Evolutionary conservation across 345 rosid genomes (phyloP), one percentile per base, ranked within the genome.

Genomic region (Raphanus raphanistrum): DNA sequence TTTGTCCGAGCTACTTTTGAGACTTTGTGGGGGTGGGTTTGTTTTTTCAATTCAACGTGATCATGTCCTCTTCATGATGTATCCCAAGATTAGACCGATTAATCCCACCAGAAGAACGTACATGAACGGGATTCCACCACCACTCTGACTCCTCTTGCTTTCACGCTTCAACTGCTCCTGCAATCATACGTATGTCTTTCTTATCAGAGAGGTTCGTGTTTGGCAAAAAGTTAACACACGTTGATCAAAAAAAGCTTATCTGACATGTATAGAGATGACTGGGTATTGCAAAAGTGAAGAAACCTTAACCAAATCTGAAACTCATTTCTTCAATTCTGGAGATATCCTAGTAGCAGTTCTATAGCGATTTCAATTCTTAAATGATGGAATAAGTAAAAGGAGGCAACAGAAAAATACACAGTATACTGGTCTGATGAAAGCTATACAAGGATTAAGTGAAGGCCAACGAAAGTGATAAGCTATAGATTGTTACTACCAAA

Each of bases 51-150:
- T 50, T 50, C 58, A 33, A 71, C 5, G 70, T 5, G 58, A 66
- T 90, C 83, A 91, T 68, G 88, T 72, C 70, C 83, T 85, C 88
- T 86, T 90, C 88, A 92, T 11, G 27, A 92, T 82, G 76, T 88
- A 92, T 33, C 93, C 97, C 86, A 92, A 64, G 64, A 94, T 68
- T 84, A 92, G 38, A 63, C 97, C 90, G 41, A 92, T 26, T 78
- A 89, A 74, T 71, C 89, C 98, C 25, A 94, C 77, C 15, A 94
- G 80, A 82, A 90, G 41, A 43, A 85, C 84, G 66, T 85, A 89
- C 65, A 82, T 36, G 36, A 89, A 72, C 0, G 92, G 70, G 64
- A 89, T 73, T 50, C 90, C 88, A 10, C 75, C 70, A 1, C 76
- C 77, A 59, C 76, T 75, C 70, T 79, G 68, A 31, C 81, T 80